Conservation (phyloP, 2,329 filamentous ascomycete species). For the Apiospora saccharicola region DNA sequence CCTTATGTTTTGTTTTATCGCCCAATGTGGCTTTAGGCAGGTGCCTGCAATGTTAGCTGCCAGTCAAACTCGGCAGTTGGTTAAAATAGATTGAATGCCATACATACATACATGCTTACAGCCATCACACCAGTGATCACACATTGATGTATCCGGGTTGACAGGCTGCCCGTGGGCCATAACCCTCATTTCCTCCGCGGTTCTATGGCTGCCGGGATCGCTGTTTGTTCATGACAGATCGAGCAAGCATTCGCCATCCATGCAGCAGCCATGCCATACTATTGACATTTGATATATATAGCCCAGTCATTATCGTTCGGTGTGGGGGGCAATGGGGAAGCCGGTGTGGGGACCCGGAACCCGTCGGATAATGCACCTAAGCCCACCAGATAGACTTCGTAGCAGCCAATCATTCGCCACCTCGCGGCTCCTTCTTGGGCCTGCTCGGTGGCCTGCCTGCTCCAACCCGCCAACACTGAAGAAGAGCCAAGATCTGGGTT, state of each 20-base stretch:
- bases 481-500: background rate
- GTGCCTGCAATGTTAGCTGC: background rate
- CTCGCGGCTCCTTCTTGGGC: background rate
- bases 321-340: background rate
- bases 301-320: background rate
- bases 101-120: background rate
- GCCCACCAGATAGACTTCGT: constrained; percentile 8
- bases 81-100: background rate
- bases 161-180: background rate
- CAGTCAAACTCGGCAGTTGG: background rate
- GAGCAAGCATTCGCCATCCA: background rate
- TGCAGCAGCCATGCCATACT: background rate
- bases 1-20: background rate
- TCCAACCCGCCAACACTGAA: background rate
- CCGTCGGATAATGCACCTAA: constrained; percentile 20
- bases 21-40: background rate
- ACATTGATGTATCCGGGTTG: background rate
- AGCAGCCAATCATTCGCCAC: background rate
- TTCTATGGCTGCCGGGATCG: constrained; percentile 1
- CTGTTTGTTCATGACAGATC: background rate
- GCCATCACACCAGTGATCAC: too few relatives aligned
- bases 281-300: background rate
- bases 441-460: background rate
- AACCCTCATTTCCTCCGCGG: background rate
- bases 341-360: constrained; percentile 11